Base-by-base conservation (phyloP, 495 filamentous ascomycete genomes). In the Neurospora cerealis region DNA sequence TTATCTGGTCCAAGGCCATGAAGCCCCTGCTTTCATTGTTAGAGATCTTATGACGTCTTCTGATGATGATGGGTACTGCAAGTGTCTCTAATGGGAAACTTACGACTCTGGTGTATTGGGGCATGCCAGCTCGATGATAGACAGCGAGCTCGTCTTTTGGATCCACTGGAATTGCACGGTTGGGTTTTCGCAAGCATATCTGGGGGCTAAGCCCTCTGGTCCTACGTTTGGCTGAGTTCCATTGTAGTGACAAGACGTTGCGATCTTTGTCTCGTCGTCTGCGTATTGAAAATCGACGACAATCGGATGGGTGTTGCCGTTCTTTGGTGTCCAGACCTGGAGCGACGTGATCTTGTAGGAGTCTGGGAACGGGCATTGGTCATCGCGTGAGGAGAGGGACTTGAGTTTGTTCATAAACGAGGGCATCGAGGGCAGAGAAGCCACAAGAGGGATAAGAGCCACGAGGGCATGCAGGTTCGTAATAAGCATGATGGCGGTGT, bases 81-180 rank as follows among this genome's bases (percentile, higher is more conserved):
- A 44, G 42, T 21, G 19, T 46, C 42, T n/a, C n/a, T 69, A 10
- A 39, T 28, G 19, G 32, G 41, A 6, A 44, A 72, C 78, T 71
- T 72, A 78, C 77, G 39, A 70, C 19, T 74, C 42, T 66, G 28
- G 13, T 4, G 62, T 24, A 21, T 46, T 34, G 7, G 81, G 78
- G 39, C 82, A 83, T 4, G 75, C 76, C 38, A 70, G 73, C 78
- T 83, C 82, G 41, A 82, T 75, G 48, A 83, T 17, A 2, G 74
- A 75, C 36, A 83, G 46, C 71, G 5, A 3, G 32, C 40, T 69
- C 13, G 77, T 69, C 77, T 80, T 21, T 76, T 86, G 36, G n/a
- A 85, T 70, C 83, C 85, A 75, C 83, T 89, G 80, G 85, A 89
- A 81, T 73, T 86, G 24, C 82, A 88, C 76, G 77, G 78, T 28